Percentiles rank a stretch among this genome's conserved stretches.
Conservation (phyloP, 1,139 yeast species). For the Saccharomyces hybrid region DNA sequence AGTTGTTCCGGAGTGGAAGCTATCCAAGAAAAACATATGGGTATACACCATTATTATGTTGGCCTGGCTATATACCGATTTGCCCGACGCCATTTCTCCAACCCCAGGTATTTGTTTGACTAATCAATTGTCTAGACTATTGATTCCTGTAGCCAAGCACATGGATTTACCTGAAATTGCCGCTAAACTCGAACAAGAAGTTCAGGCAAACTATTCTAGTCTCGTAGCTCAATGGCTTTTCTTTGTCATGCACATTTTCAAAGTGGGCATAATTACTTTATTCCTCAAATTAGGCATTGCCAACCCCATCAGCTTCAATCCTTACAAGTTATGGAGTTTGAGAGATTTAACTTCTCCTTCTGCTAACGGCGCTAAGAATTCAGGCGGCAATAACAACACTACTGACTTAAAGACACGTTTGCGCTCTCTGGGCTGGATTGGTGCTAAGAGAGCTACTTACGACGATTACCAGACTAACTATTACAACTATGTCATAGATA, state of each 20-base stretch:
- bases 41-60: slow-evolving; percentile 41
- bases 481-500: slow-evolving; percentile 56
- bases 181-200: slow-evolving; percentile 42
- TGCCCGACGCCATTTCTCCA: slow-evolving; percentile 82
- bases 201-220: slow-evolving; percentile 34
- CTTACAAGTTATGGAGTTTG: slow-evolving; percentile 26
- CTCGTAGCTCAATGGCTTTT: slow-evolving; percentile 55
- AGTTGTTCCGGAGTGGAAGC: slow-evolving; percentile 72
- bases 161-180: slow-evolving; percentile 38
- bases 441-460: slow-evolving; percentile 64
- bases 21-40: slow-evolving; percentile 43
- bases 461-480: slow-evolving; percentile 67
- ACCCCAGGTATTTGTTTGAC: slow-evolving; percentile 87
- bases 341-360: slow-evolving; percentile 25
- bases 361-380: slow-evolving; percentile 36
- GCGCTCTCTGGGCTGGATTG: slow-evolving; percentile 82
- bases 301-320: slow-evolving; percentile 62
- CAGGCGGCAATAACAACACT: slow-evolving; percentile 6
- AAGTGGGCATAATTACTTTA: slow-evolving; percentile 49
- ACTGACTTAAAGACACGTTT: slow-evolving; percentile 34
- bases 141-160: slow-evolving; percentile 34
- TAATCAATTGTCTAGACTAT: slow-evolving; percentile 44
- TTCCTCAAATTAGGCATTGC: slow-evolving; percentile 61
- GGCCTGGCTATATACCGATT: slow-evolving; percentile 83
- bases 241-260: slow-evolving; percentile 63